phyloP scores from a whole-genome alignment of 345 rosid species.

The Salix viminalis region DNA sequence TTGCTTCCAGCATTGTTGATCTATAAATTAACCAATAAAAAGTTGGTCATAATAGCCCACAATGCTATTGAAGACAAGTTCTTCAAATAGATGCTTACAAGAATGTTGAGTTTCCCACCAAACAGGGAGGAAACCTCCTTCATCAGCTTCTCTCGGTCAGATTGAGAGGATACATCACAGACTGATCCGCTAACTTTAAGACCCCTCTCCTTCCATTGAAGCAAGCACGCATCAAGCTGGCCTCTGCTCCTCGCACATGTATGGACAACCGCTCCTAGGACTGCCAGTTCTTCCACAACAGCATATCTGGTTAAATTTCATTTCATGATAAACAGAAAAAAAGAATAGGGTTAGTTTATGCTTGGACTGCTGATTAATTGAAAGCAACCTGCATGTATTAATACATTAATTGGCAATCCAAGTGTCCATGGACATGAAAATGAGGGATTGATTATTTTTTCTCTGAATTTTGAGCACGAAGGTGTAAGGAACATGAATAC shows the following conservation, averaged over 20 bases:
- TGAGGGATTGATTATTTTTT: no score
- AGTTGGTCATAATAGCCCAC: not conserved
- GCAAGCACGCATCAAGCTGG: not conserved
- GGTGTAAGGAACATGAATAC: no score
- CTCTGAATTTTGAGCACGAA: no score
- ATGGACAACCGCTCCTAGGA: not conserved
- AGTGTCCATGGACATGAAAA: no score
- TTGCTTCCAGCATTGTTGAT: not conserved
- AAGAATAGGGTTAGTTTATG: not conserved
- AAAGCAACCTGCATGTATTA: no score
- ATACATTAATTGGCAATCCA: no score
- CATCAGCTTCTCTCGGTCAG: not conserved
- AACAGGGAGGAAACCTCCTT: not conserved
- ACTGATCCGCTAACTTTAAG: not conserved
- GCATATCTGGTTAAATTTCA: not conserved
- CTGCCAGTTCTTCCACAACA: not conserved
- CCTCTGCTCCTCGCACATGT: not conserved
- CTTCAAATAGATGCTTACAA: not conserved
- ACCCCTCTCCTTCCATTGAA: slow-evolving; percentile 2
- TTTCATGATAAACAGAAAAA: not conserved
- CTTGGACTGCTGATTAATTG: no score
- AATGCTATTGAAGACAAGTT: not conserved
- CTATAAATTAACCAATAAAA: not conserved
- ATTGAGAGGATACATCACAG: not conserved
- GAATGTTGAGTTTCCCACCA: slow-evolving; percentile 2